Percentiles rank a stretch among this genome's conserved stretches.
Evolutionary conservation across 345 rosid species (phyloP).

Genomic region (Salix exigua): DNA sequence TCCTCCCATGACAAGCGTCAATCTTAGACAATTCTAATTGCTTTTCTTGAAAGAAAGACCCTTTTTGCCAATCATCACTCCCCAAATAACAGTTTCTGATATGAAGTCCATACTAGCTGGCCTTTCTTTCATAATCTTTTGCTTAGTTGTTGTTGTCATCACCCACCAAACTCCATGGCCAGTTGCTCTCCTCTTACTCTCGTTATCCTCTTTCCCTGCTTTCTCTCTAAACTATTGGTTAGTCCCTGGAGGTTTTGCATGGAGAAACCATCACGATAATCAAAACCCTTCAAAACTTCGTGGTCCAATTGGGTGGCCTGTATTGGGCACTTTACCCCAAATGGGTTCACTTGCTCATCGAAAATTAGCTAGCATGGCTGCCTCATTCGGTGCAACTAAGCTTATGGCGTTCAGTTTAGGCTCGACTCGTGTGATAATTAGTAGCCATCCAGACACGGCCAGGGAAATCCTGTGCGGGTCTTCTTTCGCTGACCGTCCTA

Average conservation of each 20-base stretch:
- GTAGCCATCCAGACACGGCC: constrained; percentile 60
- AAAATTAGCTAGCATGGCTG: constrained; percentile 45
- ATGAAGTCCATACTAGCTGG: constrained; percentile 26
- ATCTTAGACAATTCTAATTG: constrained; percentile 20
- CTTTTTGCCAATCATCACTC: not conserved
- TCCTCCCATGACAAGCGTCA: constrained; percentile 27
- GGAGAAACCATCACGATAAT: constrained; percentile 38
- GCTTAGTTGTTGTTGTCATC: not conserved
- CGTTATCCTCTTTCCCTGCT: constrained; percentile 17
- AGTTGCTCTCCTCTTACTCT: constrained; percentile 22
- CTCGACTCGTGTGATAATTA: constrained; percentile 43
- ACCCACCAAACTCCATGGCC: constrained; percentile 23
- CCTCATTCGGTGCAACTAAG: constrained; percentile 36
- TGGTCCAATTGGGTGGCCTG: constrained; percentile 58
- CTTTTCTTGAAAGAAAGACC: not conserved
- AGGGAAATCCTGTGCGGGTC: constrained; percentile 49
- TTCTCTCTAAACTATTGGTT: constrained; percentile 36
- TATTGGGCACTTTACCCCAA: constrained; percentile 42
- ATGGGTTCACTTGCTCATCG: constrained; percentile 66
- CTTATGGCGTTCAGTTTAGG: constrained; percentile 66
- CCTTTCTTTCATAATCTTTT: constrained; percentile 17
- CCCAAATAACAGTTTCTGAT: not conserved
- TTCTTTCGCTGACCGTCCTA: constrained; percentile 54
- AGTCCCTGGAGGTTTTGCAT: constrained; percentile 66
- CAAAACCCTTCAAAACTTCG: constrained; percentile 20